Conservation (phyloP, 805 yeast species). For the Hanseniaspora pseudoguilliermondii region DNA sequence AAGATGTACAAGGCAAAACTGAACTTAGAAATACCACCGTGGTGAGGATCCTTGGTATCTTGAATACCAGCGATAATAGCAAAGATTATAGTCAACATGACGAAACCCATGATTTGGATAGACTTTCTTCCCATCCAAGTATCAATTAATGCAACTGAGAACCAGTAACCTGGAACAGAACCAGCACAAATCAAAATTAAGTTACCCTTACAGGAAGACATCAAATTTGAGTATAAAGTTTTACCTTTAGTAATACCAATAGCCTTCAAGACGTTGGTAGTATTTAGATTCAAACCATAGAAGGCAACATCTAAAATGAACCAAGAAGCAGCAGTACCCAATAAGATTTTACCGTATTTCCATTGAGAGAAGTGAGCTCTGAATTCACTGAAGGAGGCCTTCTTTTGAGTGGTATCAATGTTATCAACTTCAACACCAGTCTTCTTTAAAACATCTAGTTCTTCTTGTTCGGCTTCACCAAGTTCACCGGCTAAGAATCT, state of each 20-base stretch:
- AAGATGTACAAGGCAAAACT: slow-evolving; percentile 43
- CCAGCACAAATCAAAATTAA: slow-evolving; percentile 89
- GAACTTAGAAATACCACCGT: slow-evolving; percentile 32
- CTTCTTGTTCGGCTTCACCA: slow-evolving; percentile 41
- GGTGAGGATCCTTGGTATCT: slow-evolving; percentile 49
- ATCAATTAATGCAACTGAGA: slow-evolving; percentile 67
- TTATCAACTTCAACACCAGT: slow-evolving; percentile 40
- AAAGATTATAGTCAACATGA: slow-evolving; percentile 56
- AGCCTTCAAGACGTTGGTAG: slow-evolving; percentile 64
- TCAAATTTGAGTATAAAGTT: slow-evolving; percentile 57
- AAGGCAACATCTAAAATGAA: slow-evolving; percentile 80
- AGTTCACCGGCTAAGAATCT: slow-evolving; percentile 38
- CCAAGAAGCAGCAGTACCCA: slow-evolving; percentile 91
- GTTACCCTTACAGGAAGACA: slow-evolving; percentile 81
- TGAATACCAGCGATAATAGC: slow-evolving; percentile 32
- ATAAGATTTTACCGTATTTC: slow-evolving; percentile 70
- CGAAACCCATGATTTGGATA: slow-evolving; percentile 65
- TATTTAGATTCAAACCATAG: slow-evolving; percentile 77
- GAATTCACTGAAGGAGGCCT: slow-evolving; percentile 72
- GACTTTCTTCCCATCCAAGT: slow-evolving; percentile 66
- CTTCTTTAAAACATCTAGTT: slow-evolving; percentile 34
- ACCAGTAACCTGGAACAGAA: slow-evolving; percentile 90
- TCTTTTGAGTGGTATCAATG: slow-evolving; percentile 42
- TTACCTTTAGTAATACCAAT: slow-evolving; percentile 69
- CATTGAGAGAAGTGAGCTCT: slow-evolving; percentile 63